Percentiles rank a stretch among this genome's conserved stretches.
phyloP scores from a whole-genome alignment of 768 basidiomycete genomes.

The Serendipita sp. region DNA sequence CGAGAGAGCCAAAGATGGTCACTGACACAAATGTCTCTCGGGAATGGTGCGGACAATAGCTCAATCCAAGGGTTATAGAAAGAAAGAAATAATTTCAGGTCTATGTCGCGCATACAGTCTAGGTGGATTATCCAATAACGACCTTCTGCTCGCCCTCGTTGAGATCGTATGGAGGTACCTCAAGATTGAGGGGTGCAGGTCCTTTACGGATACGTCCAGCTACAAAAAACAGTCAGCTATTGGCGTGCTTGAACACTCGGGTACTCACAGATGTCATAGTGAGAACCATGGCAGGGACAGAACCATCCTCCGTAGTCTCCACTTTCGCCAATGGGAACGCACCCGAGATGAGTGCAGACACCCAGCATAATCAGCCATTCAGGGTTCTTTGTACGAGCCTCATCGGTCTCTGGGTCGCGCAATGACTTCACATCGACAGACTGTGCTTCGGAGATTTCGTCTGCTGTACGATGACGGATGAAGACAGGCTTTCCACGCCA shows the following conservation, averaged over 20 bases:
- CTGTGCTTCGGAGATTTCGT: conserved; percentile 89
- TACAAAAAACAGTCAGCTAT: conserved; percentile 18
- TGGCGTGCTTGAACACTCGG: conserved; percentile 1
- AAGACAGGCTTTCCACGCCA: conserved; percentile 99
- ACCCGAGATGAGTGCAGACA: conserved; percentile 95
- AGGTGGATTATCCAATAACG: conserved; percentile 51
- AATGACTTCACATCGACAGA: conserved; percentile 66
- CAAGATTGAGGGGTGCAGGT: conserved; percentile 92
- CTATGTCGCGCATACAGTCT: not conserved
- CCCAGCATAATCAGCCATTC: conserved; percentile 92
- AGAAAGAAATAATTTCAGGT: not conserved
- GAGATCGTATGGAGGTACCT: conserved; percentile 79
- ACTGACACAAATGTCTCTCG: not conserved
- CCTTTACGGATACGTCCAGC: conserved; percentile 93
- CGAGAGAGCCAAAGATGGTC: not conserved
- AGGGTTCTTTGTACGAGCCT: conserved; percentile 76
- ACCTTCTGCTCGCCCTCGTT: conserved; percentile 77
- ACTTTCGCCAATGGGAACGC: conserved; percentile 94
- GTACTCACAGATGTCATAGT: conserved; percentile 82
- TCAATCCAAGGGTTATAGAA: no score
- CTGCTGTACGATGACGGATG: conserved; percentile 85
- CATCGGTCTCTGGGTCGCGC: conserved; percentile 85
- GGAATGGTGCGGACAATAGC: not conserved
- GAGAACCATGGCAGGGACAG: conserved; percentile 98
- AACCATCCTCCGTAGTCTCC: conserved; percentile 99